These are phyloP conservation scores for Ceratocystis destructans DNA, from an alignment of 2,329 filamentous ascomycete species.

Conservation along the genomic window DNA sequence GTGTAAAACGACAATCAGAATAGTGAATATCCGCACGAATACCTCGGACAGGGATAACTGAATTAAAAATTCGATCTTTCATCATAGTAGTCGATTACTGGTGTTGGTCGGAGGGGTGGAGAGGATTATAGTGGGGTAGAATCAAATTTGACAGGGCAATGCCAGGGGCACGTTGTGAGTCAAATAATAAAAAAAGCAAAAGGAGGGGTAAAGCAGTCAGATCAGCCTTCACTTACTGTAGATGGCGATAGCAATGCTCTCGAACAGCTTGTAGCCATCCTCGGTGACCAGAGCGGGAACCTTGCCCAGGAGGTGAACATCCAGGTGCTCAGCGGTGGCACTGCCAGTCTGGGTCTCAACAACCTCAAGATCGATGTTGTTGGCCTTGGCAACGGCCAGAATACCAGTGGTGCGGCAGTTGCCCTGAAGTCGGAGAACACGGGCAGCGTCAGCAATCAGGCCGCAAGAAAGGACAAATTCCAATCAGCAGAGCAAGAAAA, in stretches of 20 bases:
- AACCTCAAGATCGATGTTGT: constrained; percentile 81
- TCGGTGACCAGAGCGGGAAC: constrained; percentile 83
- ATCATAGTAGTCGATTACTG: constrained; percentile 10
- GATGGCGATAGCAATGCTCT: constrained; percentile 90
- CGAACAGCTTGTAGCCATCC: constrained; percentile 79
- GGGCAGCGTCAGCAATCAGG: constrained; percentile 25
- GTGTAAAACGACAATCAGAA: constrained; percentile 17
- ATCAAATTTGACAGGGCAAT: not conserved
- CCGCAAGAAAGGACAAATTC: constrained; percentile 17
- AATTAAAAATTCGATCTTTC: constrained; percentile 19
- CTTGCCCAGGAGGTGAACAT: constrained; percentile 78
- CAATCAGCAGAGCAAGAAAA: constrained; percentile 21
- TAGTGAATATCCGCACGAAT: constrained; percentile 19
- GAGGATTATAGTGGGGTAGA: constrained; percentile 6
- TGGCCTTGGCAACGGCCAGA: constrained; percentile 91
- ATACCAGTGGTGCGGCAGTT: constrained; percentile 84
- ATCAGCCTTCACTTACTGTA: constrained; percentile 60
- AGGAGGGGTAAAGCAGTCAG: constrained; percentile 16
- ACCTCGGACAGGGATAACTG: constrained; percentile 21
- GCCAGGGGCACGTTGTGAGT: not conserved
- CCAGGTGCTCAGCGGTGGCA: constrained; percentile 62
- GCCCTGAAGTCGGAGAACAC: constrained; percentile 39
- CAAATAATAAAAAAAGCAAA: not conserved
- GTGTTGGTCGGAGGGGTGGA: constrained; percentile 6
- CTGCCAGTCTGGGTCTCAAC: constrained; percentile 56